A percentile compares a stretch with the other conserved stretches of the same genome.
These are phyloP conservation scores for Grosmannia penicillata DNA, from an alignment of 2,329 filamentous ascomycete genomes.

Conservation along the genomic window DNA sequence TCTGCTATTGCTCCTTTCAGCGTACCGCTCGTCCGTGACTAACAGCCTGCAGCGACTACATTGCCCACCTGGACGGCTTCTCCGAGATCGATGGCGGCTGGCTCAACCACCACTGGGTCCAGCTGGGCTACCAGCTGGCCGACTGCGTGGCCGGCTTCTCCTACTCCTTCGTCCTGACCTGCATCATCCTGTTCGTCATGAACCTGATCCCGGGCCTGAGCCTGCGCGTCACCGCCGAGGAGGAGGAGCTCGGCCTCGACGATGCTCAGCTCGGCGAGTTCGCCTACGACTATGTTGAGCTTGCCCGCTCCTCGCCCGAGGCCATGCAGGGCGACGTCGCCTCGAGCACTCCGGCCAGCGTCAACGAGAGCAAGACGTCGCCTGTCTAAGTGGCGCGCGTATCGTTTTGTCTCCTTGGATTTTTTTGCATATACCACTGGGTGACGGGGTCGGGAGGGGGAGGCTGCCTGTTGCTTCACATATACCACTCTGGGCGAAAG, in stretches of 20 bases:
- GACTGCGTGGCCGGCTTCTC: constrained; percentile 49
- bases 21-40: background rate
- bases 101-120: constrained; percentile 56
- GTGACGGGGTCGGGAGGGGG: background rate
- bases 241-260: constrained; percentile 56
- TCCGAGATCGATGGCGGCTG: constrained; percentile 46
- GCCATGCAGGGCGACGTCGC: constrained; percentile 7
- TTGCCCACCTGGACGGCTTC: constrained; percentile 58
- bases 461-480: background rate
- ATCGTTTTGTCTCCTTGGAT: background rate
- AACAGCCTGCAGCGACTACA: constrained; percentile 39
- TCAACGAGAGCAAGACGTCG: constrained; percentile 6
- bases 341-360: constrained; percentile 10
- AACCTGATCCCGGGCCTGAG: constrained; percentile 58
- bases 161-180: constrained; percentile 54
- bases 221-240: constrained; percentile 50
- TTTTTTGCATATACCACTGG: background rate
- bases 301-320: constrained; percentile 45
- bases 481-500: constrained; percentile 1
- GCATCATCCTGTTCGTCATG: constrained; percentile 54
- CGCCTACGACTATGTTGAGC: constrained; percentile 71
- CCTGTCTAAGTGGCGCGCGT: background rate
- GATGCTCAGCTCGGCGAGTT: constrained; percentile 71
- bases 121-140: constrained; percentile 57
- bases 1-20: too few relatives aligned